Conservation (phyloP, 441 rosid genomes). For the Euphorbia schlechtendalii region DNA sequence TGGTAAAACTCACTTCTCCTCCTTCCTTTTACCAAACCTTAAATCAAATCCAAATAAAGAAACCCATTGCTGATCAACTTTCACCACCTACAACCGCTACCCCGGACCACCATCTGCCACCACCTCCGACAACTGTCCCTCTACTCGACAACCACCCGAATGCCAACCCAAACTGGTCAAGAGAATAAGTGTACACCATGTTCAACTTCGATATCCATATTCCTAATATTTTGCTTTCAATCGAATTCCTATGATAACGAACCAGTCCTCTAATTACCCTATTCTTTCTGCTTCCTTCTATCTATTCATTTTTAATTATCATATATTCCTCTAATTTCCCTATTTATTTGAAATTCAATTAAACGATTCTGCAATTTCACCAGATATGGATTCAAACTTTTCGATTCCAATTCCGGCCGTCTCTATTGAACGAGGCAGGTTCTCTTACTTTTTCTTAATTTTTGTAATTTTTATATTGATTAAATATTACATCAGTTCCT, state of each 20-base stretch:
- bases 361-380: slow-evolving; percentile 76
- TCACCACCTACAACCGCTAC: no score
- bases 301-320: slow-evolving; percentile 37
- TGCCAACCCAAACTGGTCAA: no score
- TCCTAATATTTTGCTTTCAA: slow-evolving; percentile 4
- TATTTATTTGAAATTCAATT: no score
- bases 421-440: slow-evolving; percentile 76
- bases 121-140: no score
- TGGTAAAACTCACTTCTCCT: no score
- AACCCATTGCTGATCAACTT: no score
- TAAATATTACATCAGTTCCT: slow-evolving; percentile 13
- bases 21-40: no score
- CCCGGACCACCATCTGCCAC: no score
- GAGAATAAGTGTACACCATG: no score
- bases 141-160: no score
- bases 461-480: background rate
- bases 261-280: slow-evolving; percentile 40
- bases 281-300: slow-evolving; percentile 71
- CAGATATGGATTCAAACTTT: slow-evolving; percentile 59
- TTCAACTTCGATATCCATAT: background rate
- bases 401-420: slow-evolving; percentile 73
- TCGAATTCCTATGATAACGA: slow-evolving; percentile 29
- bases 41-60: no score
- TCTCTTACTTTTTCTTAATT: slow-evolving; percentile 6
- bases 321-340: background rate